Evolutionary conservation across 441 rosid species (phyloP).

Genomic region (Pelargonium citronellum): DNA sequence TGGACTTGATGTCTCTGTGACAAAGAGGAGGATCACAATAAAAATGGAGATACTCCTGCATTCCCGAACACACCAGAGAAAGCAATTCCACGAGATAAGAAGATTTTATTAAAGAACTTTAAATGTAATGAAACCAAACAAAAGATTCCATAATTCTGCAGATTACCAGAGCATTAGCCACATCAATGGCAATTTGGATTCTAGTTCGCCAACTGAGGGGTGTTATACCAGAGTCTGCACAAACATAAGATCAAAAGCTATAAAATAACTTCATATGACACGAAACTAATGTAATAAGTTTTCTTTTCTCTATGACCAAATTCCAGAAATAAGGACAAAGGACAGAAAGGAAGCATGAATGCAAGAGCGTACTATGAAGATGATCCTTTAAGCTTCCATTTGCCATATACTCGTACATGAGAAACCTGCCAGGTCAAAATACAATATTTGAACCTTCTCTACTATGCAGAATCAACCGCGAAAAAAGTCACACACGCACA

Average conservation of each 20-base stretch:
- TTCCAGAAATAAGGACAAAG: not conserved
- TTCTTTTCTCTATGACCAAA: not conserved
- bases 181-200: conserved; percentile 80
- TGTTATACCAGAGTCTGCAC: conserved; percentile 48
- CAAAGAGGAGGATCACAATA: conserved; percentile 96
- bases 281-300: not conserved
- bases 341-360: conserved; percentile 9
- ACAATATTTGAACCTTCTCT: not conserved
- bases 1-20: conserved; percentile 89
- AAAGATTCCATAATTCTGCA: conserved; percentile 22
- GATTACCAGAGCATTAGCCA: conserved; percentile 92
- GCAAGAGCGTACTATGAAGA: conserved; percentile 63
- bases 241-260: conserved; percentile 9
- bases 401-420: conserved; percentile 81
- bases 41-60: conserved; percentile 93
- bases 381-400: conserved; percentile 90
- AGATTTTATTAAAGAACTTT: conserved; percentile 8
- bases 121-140: conserved; percentile 10
- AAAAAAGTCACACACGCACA: not conserved
- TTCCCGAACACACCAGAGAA: conserved; percentile 23
- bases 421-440: conserved; percentile 50
- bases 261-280: conserved; percentile 5
- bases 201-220: conserved; percentile 84
- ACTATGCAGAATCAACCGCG: not conserved
- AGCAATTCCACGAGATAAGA: conserved; percentile 17